Conservation (phyloP, 2,329 filamentous ascomycete genomes). For the Stylonectria norvegica region DNA sequence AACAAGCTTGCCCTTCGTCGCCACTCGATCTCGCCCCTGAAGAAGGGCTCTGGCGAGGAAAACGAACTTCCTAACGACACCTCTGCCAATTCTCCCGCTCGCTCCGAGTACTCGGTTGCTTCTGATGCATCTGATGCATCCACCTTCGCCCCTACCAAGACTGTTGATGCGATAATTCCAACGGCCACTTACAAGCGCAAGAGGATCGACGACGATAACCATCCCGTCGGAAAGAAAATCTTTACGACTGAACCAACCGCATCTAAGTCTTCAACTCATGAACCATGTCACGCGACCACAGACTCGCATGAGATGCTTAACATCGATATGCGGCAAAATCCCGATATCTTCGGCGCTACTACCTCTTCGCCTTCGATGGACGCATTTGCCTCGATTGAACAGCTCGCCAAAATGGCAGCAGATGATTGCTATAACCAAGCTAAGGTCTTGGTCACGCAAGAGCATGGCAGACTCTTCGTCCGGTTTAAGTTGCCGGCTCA, state of each 20-base stretch:
- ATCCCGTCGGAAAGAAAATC: too few species aligned
- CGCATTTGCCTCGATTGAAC: constrained; percentile 9
- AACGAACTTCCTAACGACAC: too few species aligned
- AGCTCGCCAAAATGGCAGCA: constrained; percentile 27
- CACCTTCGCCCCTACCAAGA: neutral
- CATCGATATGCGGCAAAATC: constrained; percentile 35
- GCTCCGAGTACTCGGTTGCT: too few species aligned
- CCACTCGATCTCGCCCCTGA: constrained; percentile 29
- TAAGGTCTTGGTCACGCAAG: constrained; percentile 29
- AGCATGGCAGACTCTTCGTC: constrained; percentile 33
- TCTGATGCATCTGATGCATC: neutral
- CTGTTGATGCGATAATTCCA: neutral
- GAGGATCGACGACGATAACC: too few species aligned
- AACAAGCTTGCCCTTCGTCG: constrained; percentile 25
- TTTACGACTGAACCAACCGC: too few species aligned
- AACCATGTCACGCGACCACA: constrained; percentile 6
- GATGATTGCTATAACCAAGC: constrained; percentile 28
- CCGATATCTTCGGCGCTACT: constrained; percentile 32
- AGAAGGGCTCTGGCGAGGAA: constrained; percentile 3
- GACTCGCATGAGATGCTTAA: constrained; percentile 26
- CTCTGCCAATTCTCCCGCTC: too few species aligned
- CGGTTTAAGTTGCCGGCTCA: constrained; percentile 37
- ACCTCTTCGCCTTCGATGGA: constrained; percentile 14
- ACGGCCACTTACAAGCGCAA: too few species aligned
- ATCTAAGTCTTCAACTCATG: too few species aligned